Base-by-base conservation (phyloP, 2,329 filamentous ascomycete genomes). In the Sclerotinia borealis region DNA sequence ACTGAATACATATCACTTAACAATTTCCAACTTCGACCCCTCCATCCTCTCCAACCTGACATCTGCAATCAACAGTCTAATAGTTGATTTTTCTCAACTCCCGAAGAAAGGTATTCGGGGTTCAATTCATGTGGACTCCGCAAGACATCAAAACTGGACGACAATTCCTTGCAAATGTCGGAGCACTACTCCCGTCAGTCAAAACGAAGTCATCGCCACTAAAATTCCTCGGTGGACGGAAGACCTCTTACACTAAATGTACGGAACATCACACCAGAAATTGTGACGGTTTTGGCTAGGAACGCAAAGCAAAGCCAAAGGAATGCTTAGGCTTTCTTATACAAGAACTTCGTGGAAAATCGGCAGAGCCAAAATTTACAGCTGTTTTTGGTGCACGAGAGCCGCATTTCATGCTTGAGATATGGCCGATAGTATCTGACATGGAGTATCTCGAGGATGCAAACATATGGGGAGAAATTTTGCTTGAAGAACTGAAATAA, bases 361-460 rank as follows among this genome's bases (percentile, higher is more conserved):
- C 70, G 4, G 68, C 72, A 4, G 63, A 36, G 6, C 7, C 19
- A 15, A 45, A 60, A 25, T 34, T 51, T 25, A 54, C 69, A 8
- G 72, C 75, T 0, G 70, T 77, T 2, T 74, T 76, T 55, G 69
- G 70, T 25, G 63, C 70, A 9, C 66, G 74, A 31, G 64, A 69
- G 1, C 70, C 73, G 15, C 76, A 78, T 63, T 71, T 73, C 52
- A 70, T 77, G 66, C n/a, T 78, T 7, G 76, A 78, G 65, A 69
- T 78, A 29, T 45, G 78, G 0, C 67, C 73, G 0, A 68, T 68
- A 31, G 68, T 71, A 5, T 48, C 59, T 9, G 65, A 68, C 2
- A 62, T 64, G 17, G 70, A 73, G 11, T 69, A 72, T 0, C 67
- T 71, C 48, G 59, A 66, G 6, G 68, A 67, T 22, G 64, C 68